Conservation (phyloP, 1,139 yeast species). For the Lodderomyces oxycetoniae region DNA sequence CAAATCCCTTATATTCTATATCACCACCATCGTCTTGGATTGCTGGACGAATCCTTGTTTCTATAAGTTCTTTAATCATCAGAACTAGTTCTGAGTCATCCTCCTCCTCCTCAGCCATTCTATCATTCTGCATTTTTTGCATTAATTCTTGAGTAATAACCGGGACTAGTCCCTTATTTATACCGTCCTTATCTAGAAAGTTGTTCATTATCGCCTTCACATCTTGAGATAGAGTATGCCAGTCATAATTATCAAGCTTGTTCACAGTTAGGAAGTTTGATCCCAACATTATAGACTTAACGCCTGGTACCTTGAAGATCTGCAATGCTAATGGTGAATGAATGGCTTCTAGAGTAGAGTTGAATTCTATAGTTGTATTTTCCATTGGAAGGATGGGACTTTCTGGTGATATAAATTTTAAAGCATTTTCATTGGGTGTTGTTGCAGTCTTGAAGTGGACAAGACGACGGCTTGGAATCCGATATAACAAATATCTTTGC, state of each 20-base stretch:
- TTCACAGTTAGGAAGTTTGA: constrained; percentile 44
- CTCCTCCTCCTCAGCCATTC: constrained; percentile 14
- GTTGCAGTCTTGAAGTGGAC: constrained; percentile 37
- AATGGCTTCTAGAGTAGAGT: constrained; percentile 65
- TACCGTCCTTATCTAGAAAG: constrained; percentile 23
- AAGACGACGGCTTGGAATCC: constrained; percentile 3
- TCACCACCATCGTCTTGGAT: constrained; percentile 83
- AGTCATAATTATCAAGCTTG: constrained; percentile 43
- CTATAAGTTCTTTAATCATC: constrained; percentile 58
- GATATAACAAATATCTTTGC: no score
- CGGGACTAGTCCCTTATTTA: constrained; percentile 28
- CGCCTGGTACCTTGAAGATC: constrained; percentile 80
- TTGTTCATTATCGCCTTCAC: constrained; percentile 37
- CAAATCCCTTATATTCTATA: constrained; percentile 65
- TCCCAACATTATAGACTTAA: constrained; percentile 85
- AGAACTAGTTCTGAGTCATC: constrained; percentile 50
- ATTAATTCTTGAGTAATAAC: constrained; percentile 48
- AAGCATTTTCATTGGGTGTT: constrained; percentile 91
- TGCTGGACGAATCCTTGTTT: constrained; percentile 61
- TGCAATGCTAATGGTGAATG: constrained; percentile 79
- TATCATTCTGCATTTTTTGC: constrained; percentile 30
- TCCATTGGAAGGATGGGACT: constrained; percentile 62
- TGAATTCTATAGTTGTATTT: constrained; percentile 56
- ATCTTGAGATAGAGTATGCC: constrained; percentile 46
- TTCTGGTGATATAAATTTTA: constrained; percentile 63